Base-by-base conservation (phyloP, 176 grass and related monocot genomes). In the Bolboschoenus planiculmis region DNA sequence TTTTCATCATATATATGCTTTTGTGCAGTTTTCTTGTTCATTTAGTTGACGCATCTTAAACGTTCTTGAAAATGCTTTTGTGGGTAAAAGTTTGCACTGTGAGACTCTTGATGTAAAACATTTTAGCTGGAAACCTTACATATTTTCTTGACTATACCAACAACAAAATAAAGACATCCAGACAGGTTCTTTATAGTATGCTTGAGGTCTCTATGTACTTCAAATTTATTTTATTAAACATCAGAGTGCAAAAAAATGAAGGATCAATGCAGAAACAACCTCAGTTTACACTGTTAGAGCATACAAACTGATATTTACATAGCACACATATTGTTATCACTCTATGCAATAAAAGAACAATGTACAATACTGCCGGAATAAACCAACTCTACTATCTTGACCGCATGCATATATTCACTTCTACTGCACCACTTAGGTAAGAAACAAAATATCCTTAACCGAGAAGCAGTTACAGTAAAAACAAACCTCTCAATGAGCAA, bases 271-370 rank as follows among this genome's bases (percentile, higher is more conserved):
- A 35, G 5, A 16, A 16, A 76, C 23, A 15, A 27, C 40, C 43
- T 76, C 71, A 30, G 13, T 31, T 30, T 18, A 76, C 70, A 77
- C 24, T 77, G 42, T 16, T 51, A 29, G 29, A 75, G 72, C 44
- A 29, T 51, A 31, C 72, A 33, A n/a, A 51, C 44, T 51, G 26
- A 76, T 50, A 50, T 76, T 74, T 74, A 74, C 70, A 74, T 74
- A 15, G 5, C 40, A 71, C 34, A 27, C 21, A 4, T 76, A 31
- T 20, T 18, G 4, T 53, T 73, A 14, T 33, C 42, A 48, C 27
- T 34, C 44, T 50, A 75, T 51, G 27, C 26, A 14, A 77, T 77
- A 50, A 20, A 77, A 77, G 27, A 50, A 53, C 72, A 53, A 77
- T 77, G 27, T 77, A 77, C 24, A 77, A 77, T 53, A 33, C 46